phyloP scores from a whole-genome alignment of 148 eudicot species.

The Rhododendron griersonianum region DNA sequence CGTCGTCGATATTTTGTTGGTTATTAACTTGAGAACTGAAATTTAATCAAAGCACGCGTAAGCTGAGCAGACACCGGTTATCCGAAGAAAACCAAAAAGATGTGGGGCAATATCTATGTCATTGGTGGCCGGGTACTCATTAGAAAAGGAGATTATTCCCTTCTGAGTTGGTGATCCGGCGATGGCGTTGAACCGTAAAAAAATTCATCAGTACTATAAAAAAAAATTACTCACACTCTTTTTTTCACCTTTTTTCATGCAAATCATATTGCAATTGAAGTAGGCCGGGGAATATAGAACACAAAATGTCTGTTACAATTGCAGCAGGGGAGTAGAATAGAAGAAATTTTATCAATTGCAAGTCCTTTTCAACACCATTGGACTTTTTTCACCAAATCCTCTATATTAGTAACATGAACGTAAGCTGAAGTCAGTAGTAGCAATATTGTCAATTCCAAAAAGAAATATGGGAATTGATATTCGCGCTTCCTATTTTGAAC shows the following conservation, averaged over 20 bases:
- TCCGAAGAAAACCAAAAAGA: too few species aligned
- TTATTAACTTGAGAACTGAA: too few species aligned
- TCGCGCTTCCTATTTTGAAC: too few species aligned
- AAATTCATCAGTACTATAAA: too few species aligned
- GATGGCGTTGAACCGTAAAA: too few species aligned
- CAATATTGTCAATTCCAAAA: neutral
- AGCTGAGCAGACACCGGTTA: too few species aligned
- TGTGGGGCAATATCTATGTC: neutral
- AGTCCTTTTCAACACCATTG: neutral
- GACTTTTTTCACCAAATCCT: neutral
- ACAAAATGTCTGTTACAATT: neutral
- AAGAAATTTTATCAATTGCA: neutral
- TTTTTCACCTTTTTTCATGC: neutral
- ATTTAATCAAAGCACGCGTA: too few species aligned
- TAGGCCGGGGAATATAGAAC: too few species aligned
- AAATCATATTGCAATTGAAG: too few species aligned
- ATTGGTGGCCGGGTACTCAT: too few species aligned
- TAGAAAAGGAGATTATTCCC: too few species aligned
- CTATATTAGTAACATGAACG: neutral
- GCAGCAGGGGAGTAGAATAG: neutral
- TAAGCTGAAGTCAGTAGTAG: neutral
- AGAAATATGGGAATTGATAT: neutral
- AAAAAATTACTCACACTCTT: neutral
- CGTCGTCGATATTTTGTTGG: neutral
- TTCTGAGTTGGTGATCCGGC: too few species aligned